Base-by-base conservation (phyloP, 2,329 filamentous ascomycete species). In the Aquanectria penicillioides region DNA sequence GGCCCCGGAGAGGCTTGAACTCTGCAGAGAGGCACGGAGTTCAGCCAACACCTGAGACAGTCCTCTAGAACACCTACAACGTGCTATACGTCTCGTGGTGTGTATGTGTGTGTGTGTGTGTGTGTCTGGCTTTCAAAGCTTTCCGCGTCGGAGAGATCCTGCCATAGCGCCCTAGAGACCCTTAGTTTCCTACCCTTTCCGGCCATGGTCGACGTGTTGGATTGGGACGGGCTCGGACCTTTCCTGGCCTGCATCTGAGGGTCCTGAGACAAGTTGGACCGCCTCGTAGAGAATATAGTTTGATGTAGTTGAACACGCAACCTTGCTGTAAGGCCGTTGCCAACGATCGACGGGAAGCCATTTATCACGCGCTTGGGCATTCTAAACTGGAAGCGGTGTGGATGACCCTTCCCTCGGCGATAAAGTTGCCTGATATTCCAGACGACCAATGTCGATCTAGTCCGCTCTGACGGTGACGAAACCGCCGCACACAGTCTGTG, bases 301-400 rank as follows among this genome's bases (percentile, higher is more conserved):
- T 20, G 34, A 37, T n/a, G 34, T 8, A 20, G 33, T 46, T 26
- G 28, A 28, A 29, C 20, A 11, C 41, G 41, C 41, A 28, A n/a
- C n/a, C n/a, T n/a, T n/a, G n/a, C n/a, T n/a, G n/a, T n/a, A n/a
- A n/a, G n/a, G n/a, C n/a, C n/a, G n/a, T 25, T 44, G 41, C 25
- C 41, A 15, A 20, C 41, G 41, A 46, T 46, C 41, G 41, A 46
- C 41, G 41, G 26, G 26, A 46, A 46, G 33, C 26, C n/a, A n/a
- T 46, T 18, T 46, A 28, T 46, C 41, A 46, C 28, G 41, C 41
- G 41, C 41, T 46, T 46, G 20, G 41, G 41, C 41, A 46, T 46
- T 46, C 41, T 20, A 46, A 28, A 26, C 28, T 46, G 33, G 41
- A 20, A 46, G 41, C 41, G 41, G 41, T 46, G 41, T 46, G 18